phyloP scores from a whole-genome alignment of 2,329 filamentous ascomycete genomes.

The Beauveria asiatica region DNA sequence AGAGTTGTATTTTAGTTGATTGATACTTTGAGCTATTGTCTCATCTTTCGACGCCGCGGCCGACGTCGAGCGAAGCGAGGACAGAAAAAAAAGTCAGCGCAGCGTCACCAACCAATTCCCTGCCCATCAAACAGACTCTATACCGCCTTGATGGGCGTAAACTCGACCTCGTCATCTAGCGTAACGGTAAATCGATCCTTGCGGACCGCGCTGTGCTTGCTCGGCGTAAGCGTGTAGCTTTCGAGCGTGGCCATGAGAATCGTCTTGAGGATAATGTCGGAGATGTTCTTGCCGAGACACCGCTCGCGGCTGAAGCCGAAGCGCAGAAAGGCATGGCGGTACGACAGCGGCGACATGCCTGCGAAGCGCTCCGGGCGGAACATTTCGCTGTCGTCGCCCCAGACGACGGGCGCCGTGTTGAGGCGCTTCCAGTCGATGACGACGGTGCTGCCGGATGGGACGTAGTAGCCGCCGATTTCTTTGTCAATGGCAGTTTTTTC shows the following conservation, averaged over 20 bases:
- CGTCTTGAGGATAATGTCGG: not conserved
- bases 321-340: not conserved
- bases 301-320: not conserved
- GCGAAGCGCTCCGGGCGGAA: not conserved
- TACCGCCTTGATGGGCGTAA: not conserved
- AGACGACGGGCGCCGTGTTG: not conserved
- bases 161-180: not conserved
- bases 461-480: not conserved
- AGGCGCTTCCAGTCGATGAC: conserved; percentile 1
- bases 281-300: not conserved
- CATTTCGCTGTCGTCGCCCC: not conserved
- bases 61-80: too few species aligned
- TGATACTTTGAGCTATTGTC: too few species aligned
- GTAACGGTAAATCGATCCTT: not conserved
- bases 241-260: not conserved
- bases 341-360: not conserved
- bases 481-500: not conserved
- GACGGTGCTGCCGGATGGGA: not conserved
- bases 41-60: too few species aligned
- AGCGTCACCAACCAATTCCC: not conserved
- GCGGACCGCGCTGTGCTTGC: not conserved
- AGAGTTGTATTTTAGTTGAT: too few species aligned
- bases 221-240: not conserved
- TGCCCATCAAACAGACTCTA: not conserved
- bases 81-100: not conserved